Percentiles rank a stretch among this genome's conserved stretches.
Conservation (phyloP, 306 rosid genomes). For the Albizia julibrissin region DNA sequence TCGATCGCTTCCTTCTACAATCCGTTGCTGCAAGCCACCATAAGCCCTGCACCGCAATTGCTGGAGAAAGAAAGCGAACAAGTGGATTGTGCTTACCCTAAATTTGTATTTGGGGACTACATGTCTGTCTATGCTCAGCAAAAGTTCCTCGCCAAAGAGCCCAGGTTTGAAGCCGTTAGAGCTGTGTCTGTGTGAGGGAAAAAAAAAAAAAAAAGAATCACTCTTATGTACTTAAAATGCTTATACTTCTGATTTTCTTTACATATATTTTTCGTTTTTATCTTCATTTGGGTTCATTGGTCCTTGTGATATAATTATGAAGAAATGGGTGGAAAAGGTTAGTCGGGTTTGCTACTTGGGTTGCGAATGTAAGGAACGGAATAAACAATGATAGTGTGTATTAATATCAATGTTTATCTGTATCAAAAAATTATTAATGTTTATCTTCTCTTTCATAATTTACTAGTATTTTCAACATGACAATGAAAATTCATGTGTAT, state of each 20-base stretch:
- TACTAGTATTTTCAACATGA: conserved; percentile 23
- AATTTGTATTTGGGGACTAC: conserved; percentile 90
- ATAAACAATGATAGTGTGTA: conserved; percentile 36
- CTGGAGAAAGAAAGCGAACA: conserved; percentile 51
- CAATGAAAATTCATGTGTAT: conserved; percentile 35
- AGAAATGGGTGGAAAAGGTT: not conserved
- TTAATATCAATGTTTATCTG: not conserved
- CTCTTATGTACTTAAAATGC: not conserved
- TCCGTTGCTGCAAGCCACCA: conserved; percentile 84
- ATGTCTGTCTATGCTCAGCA: conserved; percentile 84
- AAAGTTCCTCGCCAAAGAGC: conserved; percentile 94
- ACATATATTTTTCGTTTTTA: not conserved
- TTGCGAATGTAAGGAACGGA: not conserved
- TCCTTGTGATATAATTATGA: not conserved
- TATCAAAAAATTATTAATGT: conserved; percentile 15
- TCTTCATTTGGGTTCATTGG: conserved; percentile 13
- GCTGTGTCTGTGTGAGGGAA: conserved; percentile 37
- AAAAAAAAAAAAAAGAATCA: not conserved
- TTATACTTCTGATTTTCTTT: not conserved
- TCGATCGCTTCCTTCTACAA: conserved; percentile 93
- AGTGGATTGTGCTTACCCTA: conserved; percentile 64
- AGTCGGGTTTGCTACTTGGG: not conserved
- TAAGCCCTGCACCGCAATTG: conserved; percentile 76
- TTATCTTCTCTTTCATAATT: conserved; percentile 12
- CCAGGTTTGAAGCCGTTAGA: conserved; percentile 77